phyloP scores from a whole-genome alignment of 148 eudicot genomes.

The Rhododendron henanense region DNA sequence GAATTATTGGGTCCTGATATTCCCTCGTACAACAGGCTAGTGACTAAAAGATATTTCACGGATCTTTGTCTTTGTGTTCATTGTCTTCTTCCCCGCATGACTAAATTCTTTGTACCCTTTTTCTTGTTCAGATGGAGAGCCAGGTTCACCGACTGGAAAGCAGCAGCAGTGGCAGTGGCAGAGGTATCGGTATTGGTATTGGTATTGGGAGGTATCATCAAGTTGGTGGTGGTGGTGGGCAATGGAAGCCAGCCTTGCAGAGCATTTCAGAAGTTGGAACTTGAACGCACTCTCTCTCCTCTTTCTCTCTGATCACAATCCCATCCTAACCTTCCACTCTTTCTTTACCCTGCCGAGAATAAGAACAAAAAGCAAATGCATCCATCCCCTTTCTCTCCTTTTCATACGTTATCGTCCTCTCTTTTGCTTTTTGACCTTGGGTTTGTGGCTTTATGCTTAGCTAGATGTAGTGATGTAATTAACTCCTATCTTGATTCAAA shows the following conservation, averaged over 20 bases:
- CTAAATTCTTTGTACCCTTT: background rate
- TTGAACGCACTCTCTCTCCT: background rate
- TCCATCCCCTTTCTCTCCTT: background rate
- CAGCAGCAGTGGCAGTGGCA: constrained; percentile 7
- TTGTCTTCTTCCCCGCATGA: background rate
- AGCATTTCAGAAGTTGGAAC: constrained; percentile 64
- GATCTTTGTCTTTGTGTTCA: background rate
- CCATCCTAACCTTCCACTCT: too few relatives aligned
- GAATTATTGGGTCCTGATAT: too few relatives aligned
- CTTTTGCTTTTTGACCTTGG: background rate
- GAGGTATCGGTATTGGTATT: background rate
- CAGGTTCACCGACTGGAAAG: constrained; percentile 2
- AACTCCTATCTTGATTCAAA: background rate
- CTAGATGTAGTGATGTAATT: background rate
- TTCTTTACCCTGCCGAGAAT: background rate
- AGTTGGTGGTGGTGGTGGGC: constrained; percentile 28
- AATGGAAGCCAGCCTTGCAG: constrained; percentile 79
- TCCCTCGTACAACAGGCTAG: background rate
- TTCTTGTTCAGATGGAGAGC: constrained; percentile 12
- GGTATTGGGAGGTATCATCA: constrained; percentile 22
- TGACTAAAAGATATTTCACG: background rate
- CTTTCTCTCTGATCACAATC: background rate
- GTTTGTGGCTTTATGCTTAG: background rate
- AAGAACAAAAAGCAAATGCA: background rate
- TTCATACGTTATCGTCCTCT: background rate